Conservation (phyloP, 306 rosid genomes). For the Pterocarpus santalinus region DNA sequence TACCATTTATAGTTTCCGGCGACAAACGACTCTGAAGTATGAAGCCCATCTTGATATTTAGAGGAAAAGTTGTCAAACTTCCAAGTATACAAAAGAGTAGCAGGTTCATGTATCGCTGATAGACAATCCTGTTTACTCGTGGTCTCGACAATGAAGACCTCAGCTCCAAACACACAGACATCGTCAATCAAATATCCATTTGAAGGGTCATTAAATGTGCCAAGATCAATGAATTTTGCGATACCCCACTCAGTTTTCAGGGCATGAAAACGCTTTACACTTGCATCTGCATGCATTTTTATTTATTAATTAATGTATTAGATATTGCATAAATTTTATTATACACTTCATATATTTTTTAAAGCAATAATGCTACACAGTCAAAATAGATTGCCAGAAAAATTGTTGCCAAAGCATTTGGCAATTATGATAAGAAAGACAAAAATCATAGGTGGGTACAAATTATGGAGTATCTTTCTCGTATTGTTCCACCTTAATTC, state of each 20-base stretch:
- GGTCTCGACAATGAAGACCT: slow-evolving; percentile 44
- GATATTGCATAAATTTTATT: too few species aligned
- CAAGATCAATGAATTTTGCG: slow-evolving; percentile 44
- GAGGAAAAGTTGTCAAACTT: slow-evolving; percentile 20
- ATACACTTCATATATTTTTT: too few species aligned
- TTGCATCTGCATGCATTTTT: slow-evolving; percentile 42
- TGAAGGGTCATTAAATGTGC: slow-evolving; percentile 43
- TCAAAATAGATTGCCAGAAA: too few species aligned
- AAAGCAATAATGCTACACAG: too few species aligned
- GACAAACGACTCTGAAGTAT: slow-evolving; percentile 2
- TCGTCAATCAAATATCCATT: slow-evolving; percentile 49
- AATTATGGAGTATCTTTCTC: too few species aligned
- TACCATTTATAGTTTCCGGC: slow-evolving; percentile 56
- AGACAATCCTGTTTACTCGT: slow-evolving; percentile 31
- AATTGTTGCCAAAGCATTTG: too few species aligned
- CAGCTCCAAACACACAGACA: slow-evolving; percentile 54
- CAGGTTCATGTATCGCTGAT: slow-evolving; percentile 27
- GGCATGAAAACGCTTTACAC: slow-evolving; percentile 38
- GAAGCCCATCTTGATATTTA: not conserved
- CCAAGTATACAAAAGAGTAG: slow-evolving; percentile 40
- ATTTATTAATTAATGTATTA: not conserved
- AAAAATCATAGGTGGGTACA: too few species aligned
- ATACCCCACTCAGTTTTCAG: slow-evolving; percentile 50
- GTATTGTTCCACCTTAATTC: too few species aligned
- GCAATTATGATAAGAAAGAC: too few species aligned